Conservation (phyloP, 257 asterid genomes). For the Forsythia suspensa region DNA sequence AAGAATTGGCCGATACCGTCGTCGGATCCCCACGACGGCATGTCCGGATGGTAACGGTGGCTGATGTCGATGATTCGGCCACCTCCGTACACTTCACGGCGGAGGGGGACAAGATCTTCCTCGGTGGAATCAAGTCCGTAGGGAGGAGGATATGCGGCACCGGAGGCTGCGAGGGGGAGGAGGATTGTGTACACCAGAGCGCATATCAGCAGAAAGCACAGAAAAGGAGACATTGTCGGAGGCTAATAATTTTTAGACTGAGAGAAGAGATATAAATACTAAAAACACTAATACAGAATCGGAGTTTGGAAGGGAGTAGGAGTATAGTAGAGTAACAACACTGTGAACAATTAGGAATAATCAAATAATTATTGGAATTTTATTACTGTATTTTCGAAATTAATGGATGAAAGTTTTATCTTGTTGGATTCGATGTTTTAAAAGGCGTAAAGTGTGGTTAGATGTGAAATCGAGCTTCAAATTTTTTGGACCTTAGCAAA, state of each 20-base stretch:
- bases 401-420: no score
- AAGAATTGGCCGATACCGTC: slow-evolving; percentile 77
- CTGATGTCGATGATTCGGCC: slow-evolving; percentile 87
- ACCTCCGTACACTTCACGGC: slow-evolving; percentile 78
- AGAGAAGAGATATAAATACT: not conserved
- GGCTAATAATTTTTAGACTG: not conserved
- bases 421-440: no score
- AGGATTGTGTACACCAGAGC: slow-evolving; percentile 26
- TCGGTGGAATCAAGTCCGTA: slow-evolving; percentile 50
- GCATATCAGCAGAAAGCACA: slow-evolving; percentile 32
- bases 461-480: no score
- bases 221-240: not conserved
- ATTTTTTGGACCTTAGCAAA: no score
- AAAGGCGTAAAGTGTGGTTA: no score
- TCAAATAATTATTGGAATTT: no score
- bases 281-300: not conserved
- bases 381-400: no score
- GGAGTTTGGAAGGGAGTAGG: not conserved
- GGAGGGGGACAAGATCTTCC: slow-evolving; percentile 49
- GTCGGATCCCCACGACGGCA: slow-evolving; percentile 77
- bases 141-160: slow-evolving; percentile 67
- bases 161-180: slow-evolving; percentile 30
- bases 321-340: no score
- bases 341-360: no score
- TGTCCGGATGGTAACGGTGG: slow-evolving; percentile 58